Conservation (phyloP, 768 basidiomycete genomes). For the Termitomyces sp. region DNA sequence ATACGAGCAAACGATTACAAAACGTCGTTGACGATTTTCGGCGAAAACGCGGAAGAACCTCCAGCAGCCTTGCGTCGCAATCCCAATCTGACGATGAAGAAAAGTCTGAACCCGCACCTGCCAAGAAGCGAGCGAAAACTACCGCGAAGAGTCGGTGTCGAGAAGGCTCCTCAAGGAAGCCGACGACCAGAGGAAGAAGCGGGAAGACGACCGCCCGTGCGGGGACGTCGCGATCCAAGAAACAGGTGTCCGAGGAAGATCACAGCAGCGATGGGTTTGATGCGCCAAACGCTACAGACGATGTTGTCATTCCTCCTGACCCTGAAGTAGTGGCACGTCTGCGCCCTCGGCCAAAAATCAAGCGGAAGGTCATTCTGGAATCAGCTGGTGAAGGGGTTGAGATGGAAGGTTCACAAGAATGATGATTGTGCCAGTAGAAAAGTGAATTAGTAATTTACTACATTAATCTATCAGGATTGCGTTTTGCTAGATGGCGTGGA, state of each 20-base stretch:
- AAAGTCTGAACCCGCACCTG: slow-evolving; percentile 12
- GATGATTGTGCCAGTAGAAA: neutral
- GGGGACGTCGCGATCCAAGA: slow-evolving; percentile 8
- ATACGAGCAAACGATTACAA: slow-evolving; percentile 83
- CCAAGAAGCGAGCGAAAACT: slow-evolving; percentile 26
- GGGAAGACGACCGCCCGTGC: slow-evolving; percentile 5
- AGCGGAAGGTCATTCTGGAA: neutral
- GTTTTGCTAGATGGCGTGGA: neutral
- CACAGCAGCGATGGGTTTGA: slow-evolving; percentile 3
- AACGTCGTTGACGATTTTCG: slow-evolving; percentile 82
- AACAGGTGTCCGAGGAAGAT: neutral
- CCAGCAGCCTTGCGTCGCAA: slow-evolving; percentile 15
- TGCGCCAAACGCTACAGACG: neutral
- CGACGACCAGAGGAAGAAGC: slow-evolving; percentile 9
- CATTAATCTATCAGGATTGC: slow-evolving; percentile 8
- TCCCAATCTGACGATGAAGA: slow-evolving; percentile 20
- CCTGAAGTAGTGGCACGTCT: slow-evolving; percentile 21
- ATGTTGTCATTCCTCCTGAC: slow-evolving; percentile 15
- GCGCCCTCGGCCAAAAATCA: slow-evolving; percentile 32
- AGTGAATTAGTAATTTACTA: neutral
- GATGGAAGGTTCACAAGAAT: neutral
- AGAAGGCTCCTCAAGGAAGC: slow-evolving; percentile 1
- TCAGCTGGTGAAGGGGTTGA: neutral
- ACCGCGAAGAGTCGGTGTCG: slow-evolving; percentile 12
- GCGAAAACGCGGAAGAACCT: slow-evolving; percentile 43